Evolutionary conservation across 495 filamentous ascomycete genomes (phyloP), one percentile per base, ranked within the genome.

Genomic region (Podospora sp.): DNA sequence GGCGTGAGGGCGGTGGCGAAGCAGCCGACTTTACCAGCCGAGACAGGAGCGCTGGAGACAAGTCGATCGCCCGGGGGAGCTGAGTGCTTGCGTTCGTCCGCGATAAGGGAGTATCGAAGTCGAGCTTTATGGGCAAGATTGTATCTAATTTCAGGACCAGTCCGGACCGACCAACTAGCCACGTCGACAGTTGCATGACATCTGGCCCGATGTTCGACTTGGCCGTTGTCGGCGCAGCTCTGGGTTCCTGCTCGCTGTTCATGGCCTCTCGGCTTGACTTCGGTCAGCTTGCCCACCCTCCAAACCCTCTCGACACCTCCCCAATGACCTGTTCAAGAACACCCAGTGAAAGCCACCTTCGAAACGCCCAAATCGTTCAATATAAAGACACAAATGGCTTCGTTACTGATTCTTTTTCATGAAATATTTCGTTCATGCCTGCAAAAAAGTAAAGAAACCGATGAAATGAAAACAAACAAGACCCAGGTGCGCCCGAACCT

Each of bases 331-430:
- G 29, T 33, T 8, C 29, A 33, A 8, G 8, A 33, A 33, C 29
- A 8, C 29, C n/a, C 29, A 33, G n/a, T 57, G 22, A 51, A 11
- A 62, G n/a, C 46, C 61, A 63, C 24, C 40, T 46, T 27, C n/a
- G 8, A 63, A 63, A 63, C 33, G 57, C 26, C 46, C 49, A 40
- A 67, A 46, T 52, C 55, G 21, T 62, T 27, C 63, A n/a, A 59
- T 68, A 71, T 49, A 65, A 53, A 68, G 51, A 72, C 60, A 74
- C 51, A 63, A 60, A 62, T 69, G 69, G 63, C 49, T 68, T 75
- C 73, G 73, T 75, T 75, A 73, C 73, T 75, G 67, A 46, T 46
- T 46, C 40, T 64, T 68, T 73, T 66, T 69, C 67, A 63, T 71
- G 58, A 65, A 65, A 65, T 68, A 50, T 65, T 58, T 58, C 60